These are phyloP conservation scores for Agaricus blazei DNA, from an alignment of 768 basidiomycete genomes.

Conservation along the genomic window DNA sequence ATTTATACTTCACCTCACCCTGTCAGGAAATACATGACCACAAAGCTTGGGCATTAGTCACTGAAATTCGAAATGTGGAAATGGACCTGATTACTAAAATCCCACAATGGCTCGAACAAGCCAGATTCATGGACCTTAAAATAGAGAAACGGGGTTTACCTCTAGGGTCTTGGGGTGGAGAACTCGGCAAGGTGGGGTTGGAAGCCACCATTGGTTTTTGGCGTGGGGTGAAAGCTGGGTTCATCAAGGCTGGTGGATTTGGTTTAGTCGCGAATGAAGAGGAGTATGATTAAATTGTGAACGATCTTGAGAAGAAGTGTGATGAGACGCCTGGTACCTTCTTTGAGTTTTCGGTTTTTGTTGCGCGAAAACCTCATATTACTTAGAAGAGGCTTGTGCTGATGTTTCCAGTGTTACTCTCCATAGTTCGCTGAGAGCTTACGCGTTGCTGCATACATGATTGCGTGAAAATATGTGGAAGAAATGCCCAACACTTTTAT, in stretches of 20 bases:
- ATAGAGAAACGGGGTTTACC: too few species aligned
- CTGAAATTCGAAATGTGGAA: neutral
- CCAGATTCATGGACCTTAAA: neutral
- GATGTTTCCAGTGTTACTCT: too few species aligned
- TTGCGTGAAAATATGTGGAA: too few species aligned
- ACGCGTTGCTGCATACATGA: too few species aligned
- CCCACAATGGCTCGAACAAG: neutral
- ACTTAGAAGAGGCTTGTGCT: too few species aligned
- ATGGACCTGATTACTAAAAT: constrained; percentile 7
- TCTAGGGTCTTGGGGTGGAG: too few species aligned
- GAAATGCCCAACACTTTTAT: too few species aligned
- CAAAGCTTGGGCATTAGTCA: neutral
- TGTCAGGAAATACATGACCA: neutral
- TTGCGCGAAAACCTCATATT: neutral
- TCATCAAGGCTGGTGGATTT: too few species aligned
- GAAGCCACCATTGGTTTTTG: too few species aligned
- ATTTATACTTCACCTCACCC: neutral
- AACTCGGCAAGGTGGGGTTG: too few species aligned
- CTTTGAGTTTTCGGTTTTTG: neutral
- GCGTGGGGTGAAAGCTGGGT: too few species aligned
- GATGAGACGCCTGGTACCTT: constrained; percentile 1
- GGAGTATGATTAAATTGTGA: constrained; percentile 10
- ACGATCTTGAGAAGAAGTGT: neutral
- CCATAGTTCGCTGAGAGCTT: too few species aligned
- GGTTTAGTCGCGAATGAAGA: neutral